phyloP scores from a whole-genome alignment of 148 eudicot genomes.

The Heliosperma pusillum region DNA sequence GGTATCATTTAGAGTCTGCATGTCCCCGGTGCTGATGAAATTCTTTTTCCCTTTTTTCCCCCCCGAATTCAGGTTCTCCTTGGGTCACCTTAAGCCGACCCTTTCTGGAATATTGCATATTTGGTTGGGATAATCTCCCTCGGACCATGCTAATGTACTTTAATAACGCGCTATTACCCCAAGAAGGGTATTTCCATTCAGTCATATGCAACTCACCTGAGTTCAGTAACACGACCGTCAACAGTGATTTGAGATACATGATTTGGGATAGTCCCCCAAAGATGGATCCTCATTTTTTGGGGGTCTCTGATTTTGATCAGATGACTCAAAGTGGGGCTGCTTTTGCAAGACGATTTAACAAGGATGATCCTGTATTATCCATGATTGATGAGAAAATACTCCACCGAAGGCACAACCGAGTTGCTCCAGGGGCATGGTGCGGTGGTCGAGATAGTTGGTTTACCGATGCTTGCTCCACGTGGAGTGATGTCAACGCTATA shows the following conservation, averaged over 20 bases:
- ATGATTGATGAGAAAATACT: slow-evolving; percentile 75
- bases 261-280: slow-evolving; percentile 96
- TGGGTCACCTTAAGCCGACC: slow-evolving; percentile 83
- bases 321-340: slow-evolving; percentile 92
- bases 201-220: slow-evolving; percentile 80
- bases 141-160: slow-evolving; percentile 81
- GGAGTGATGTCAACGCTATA: slow-evolving; percentile 76
- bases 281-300: slow-evolving; percentile 82
- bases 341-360: slow-evolving; percentile 66
- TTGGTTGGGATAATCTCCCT: slow-evolving; percentile 97
- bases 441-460: slow-evolving; percentile 58
- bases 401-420: slow-evolving; percentile 60
- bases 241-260: slow-evolving; percentile 77
- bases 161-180: slow-evolving; percentile 66
- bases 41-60: background rate
- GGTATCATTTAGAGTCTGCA: background rate
- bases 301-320: slow-evolving; percentile 52
- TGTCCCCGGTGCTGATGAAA: background rate
- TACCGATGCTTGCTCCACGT: slow-evolving; percentile 62
- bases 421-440: slow-evolving; percentile 92
- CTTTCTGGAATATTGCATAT: slow-evolving; percentile 67
- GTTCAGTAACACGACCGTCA: slow-evolving; percentile 81
- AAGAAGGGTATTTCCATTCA: slow-evolving; percentile 91
- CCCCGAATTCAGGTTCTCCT: slow-evolving; percentile 62
- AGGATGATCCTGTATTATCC: slow-evolving; percentile 61